phyloP scores from a whole-genome alignment of 2,329 filamentous ascomycete genomes.

The Zasmidium cellare region DNA sequence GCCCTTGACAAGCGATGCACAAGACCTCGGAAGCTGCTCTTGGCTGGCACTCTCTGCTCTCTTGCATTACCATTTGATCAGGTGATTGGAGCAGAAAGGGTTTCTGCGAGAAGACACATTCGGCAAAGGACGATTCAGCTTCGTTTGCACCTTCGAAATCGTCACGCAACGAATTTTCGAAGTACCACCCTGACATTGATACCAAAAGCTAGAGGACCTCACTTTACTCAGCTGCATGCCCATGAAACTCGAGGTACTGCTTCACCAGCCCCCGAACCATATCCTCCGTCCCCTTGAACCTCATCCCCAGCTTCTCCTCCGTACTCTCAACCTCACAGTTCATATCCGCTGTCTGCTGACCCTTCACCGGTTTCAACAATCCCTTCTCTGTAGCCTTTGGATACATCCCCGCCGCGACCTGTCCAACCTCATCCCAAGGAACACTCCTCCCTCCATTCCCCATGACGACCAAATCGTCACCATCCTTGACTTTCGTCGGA shows the following conservation, averaged over 20 bases:
- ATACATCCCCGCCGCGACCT: conserved; percentile 4
- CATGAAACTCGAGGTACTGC: not conserved
- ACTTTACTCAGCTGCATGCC: not conserved
- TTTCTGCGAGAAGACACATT: too few relatives aligned
- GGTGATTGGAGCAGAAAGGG: too few relatives aligned
- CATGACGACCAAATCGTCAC: not conserved
- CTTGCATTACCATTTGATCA: too few relatives aligned
- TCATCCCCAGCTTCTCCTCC: conserved; percentile 12
- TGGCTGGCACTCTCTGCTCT: too few relatives aligned
- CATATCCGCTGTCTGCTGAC: not conserved
- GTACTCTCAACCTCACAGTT: conserved; percentile 8
- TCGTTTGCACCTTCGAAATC: too few relatives aligned
- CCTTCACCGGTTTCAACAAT: conserved; percentile 7
- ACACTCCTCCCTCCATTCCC: conserved; percentile 2
- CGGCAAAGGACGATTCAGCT: too few relatives aligned
- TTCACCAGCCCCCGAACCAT: not conserved
- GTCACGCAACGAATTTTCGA: too few relatives aligned
- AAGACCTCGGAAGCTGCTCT: too few relatives aligned
- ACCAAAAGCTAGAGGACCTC: not conserved
- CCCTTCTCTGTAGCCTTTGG: conserved; percentile 14
- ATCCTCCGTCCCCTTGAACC: conserved; percentile 3
- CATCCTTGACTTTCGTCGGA: not conserved
- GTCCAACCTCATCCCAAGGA: not conserved
- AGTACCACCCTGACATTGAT: too few relatives aligned
- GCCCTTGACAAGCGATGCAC: too few relatives aligned